Percentiles rank a stretch among this genome's conserved stretches.
phyloP scores from a whole-genome alignment of 2,329 filamentous ascomycete species.

The Hypomyces perniciosus region DNA sequence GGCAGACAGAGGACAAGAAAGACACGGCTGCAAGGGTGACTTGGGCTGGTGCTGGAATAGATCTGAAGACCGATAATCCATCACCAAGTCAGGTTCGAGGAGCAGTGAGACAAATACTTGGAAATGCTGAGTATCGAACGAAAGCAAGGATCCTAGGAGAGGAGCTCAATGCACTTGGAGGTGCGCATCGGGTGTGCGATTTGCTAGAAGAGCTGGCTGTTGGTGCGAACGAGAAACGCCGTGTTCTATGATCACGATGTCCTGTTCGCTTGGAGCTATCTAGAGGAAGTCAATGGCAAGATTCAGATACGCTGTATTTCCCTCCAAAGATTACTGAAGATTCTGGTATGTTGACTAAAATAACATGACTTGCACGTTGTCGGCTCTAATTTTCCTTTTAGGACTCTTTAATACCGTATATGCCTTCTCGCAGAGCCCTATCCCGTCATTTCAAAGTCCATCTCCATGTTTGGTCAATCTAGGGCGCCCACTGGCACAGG shows the following conservation, averaged over 20 bases:
- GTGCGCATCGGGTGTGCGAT: conserved; percentile 21
- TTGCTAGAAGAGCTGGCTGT: conserved; percentile 23
- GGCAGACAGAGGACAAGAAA: conserved; percentile 32
- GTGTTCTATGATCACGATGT: background rate
- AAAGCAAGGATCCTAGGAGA: conserved; percentile 20
- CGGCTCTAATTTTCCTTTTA: no score
- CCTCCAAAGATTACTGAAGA: no score
- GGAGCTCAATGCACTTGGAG: conserved; percentile 24
- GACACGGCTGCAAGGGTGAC: conserved; percentile 29
- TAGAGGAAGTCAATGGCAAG: no score
- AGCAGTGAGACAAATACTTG: conserved; percentile 23
- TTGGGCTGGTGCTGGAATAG: conserved; percentile 28
- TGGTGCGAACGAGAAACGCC: background rate
- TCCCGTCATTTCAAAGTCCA: no score
- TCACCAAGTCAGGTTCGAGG: conserved; percentile 19
- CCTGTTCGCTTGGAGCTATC: no score
- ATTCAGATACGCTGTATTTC: no score
- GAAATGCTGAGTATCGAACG: conserved; percentile 16
- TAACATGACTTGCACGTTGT: no score
- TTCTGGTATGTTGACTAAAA: no score
- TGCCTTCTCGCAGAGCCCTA: no score
- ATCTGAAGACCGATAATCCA: conserved; percentile 30
- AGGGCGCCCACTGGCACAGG: no score
- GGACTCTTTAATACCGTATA: no score
- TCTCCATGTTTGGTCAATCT: no score